A percentile compares a stretch with the other conserved stretches of the same genome.
phyloP scores from a whole-genome alignment of 257 asterid genomes.

The Solanum appendiculatum region DNA sequence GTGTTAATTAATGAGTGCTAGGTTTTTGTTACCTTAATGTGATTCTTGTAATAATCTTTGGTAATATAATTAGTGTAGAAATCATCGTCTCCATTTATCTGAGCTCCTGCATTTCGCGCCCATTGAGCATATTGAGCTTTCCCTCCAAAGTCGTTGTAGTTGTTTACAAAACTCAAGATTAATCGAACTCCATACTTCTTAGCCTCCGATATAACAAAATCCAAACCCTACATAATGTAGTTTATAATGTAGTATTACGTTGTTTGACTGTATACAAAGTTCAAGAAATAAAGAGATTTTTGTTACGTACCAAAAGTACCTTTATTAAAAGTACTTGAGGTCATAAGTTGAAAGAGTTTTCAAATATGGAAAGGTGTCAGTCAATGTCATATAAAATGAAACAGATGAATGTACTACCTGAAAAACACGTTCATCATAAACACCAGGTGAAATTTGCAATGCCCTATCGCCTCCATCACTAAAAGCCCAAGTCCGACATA shows the following conservation, averaged over 20 bases:
- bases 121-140: constrained; percentile 44
- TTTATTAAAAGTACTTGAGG: neutral
- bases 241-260: neutral
- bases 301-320: neutral
- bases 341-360: neutral
- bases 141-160: constrained; percentile 11
- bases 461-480: constrained; percentile 48
- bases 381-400: neutral
- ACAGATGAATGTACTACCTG: constrained; percentile 13
- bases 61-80: constrained; percentile 29
- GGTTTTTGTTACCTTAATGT: constrained; percentile 20
- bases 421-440: constrained; percentile 38
- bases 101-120: constrained; percentile 36
- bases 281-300: neutral
- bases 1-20: neutral
- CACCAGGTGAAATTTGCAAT: constrained; percentile 31
- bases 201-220: constrained; percentile 48
- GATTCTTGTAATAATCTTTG: constrained; percentile 29
- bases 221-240: constrained; percentile 18
- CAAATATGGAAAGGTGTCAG: neutral
- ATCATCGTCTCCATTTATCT: constrained; percentile 28
- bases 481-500: constrained; percentile 59
- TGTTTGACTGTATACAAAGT: neutral
- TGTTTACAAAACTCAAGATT: constrained; percentile 34
- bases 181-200: constrained; percentile 25